A percentile compares a stretch with the other conserved stretches of the same genome.
These are phyloP conservation scores for Trichoderma asperelloides DNA, from an alignment of 495 filamentous ascomycete species.

Conservation along the genomic window DNA sequence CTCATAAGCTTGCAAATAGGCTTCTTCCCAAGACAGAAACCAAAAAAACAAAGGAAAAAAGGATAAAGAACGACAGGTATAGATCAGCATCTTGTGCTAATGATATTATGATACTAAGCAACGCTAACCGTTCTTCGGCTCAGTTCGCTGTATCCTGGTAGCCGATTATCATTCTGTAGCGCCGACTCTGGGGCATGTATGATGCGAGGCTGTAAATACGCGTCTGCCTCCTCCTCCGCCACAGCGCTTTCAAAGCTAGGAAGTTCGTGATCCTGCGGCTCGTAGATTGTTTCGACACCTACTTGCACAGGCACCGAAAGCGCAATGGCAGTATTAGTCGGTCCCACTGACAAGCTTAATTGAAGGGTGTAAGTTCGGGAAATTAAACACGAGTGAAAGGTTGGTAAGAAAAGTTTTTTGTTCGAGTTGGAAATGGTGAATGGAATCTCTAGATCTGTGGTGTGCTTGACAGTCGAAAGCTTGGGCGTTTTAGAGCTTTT, in stretches of 20 bases:
- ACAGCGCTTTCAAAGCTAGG: conserved; percentile 30
- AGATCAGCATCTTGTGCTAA: too few relatives aligned
- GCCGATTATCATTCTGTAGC: conserved; percentile 13
- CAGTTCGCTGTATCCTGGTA: conserved; percentile 29
- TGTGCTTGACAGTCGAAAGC: conserved; percentile 42
- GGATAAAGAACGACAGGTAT: background rate
- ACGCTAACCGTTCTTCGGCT: background rate
- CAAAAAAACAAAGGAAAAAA: background rate
- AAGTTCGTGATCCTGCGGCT: conserved; percentile 15
- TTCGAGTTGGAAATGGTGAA: conserved; percentile 53
- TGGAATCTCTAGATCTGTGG: conserved; percentile 60
- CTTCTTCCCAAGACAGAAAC: background rate
- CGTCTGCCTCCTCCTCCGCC: conserved; percentile 31
- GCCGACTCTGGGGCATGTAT: conserved; percentile 25
- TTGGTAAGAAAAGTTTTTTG: conserved; percentile 68
- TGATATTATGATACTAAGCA: background rate
- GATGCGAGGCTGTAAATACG: conserved; percentile 37
- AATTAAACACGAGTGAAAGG: conserved; percentile 80
- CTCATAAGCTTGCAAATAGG: background rate
- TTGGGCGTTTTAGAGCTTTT: conserved; percentile 11
- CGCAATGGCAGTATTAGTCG: conserved; percentile 45
- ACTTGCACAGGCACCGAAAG: conserved; percentile 76
- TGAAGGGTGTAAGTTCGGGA: conserved; percentile 72
- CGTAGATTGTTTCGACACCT: conserved; percentile 26
- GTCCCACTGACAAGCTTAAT: conserved; percentile 52